A percentile compares a stretch with the other conserved stretches of the same genome.
These are phyloP conservation scores for Vitis hybrid DNA, from an alignment of 177 flowering plant species.

Conservation along the genomic window DNA sequence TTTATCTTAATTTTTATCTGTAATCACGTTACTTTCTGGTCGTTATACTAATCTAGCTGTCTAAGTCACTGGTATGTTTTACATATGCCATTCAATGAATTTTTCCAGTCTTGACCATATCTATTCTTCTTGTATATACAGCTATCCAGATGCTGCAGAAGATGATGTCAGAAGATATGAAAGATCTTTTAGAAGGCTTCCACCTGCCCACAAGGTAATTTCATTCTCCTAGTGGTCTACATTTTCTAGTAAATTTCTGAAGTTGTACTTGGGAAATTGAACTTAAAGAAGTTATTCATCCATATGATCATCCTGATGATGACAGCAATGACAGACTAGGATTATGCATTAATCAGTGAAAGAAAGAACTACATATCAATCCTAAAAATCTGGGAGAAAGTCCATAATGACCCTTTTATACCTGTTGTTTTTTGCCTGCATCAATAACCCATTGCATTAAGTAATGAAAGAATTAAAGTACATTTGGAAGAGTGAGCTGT, in stretches of 20 bases:
- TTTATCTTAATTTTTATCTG: not conserved
- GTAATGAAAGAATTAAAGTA: no score
- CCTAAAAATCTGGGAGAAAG: no score
- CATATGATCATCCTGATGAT: no score
- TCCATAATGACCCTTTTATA: no score
- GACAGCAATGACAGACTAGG: no score
- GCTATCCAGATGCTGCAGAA: constrained; percentile 88
- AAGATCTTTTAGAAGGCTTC: constrained; percentile 66
- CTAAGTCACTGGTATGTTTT: not conserved
- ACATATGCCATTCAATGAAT: not conserved
- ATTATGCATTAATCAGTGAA: no score
- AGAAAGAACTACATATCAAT: no score
- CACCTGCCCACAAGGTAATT: constrained; percentile 75
- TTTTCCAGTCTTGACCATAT: not conserved
- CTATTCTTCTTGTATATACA: constrained; percentile 18
- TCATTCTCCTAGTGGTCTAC: not conserved
- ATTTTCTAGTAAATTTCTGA: not conserved
- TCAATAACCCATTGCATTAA: no score
- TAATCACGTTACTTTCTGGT: not conserved
- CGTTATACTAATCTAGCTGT: not conserved
- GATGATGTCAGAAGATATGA: constrained; percentile 79
- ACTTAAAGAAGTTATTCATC: no score
- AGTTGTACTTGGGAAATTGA: no score
- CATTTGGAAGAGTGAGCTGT: no score
- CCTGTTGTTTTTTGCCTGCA: no score